Evolutionary conservation across 2,329 filamentous ascomycete species (phyloP), one percentile per base, ranked within the genome.

Genomic region (Plenodomus lindquistii): DNA sequence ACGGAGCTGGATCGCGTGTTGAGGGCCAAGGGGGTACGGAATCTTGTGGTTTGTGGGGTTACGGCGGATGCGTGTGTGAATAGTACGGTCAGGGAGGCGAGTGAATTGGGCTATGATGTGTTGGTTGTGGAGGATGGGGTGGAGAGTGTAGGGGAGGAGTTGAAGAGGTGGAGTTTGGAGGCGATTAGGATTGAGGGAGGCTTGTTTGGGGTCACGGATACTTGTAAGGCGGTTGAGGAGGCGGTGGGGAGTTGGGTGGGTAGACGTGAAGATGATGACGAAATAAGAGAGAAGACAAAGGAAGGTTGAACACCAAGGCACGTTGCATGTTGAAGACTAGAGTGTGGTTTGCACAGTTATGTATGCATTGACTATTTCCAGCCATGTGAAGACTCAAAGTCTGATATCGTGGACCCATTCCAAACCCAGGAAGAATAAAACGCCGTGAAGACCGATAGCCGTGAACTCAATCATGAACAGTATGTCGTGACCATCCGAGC

Each of bases 11-110:
- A 83, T 46, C 71, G 78, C 0, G 59, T 78, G 42, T 68, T 84
- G 20, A 72, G 75, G n/a, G 75, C 77, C 40, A 79, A 75, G 44
- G 77, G 79, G 0, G 66, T 83, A 15, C 77, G 71, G 55, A 82
- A 83, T 56, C 65, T 84, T 44, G 70, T 83, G 11, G 59, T 83
- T 15, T 76, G 74, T 15, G 81, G 81, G 4, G 79, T 83, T 4
- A 83, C 80, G 5, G 82, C 80, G 0, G 80, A 83, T 63, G 79
- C 80, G 11, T 81, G 79, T 55, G 79, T 83, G 2, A 78, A 75
- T 19, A 81, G 73, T 8, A 83, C 80, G 4, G 79, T 83, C 65
- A 71, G 80, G 17, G 80, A 83, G 61, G 81, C 79, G 10, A 82
- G 77, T 50, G 80, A 83, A 66, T 73, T 78, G 5, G 80, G 79